Base-by-base conservation (phyloP, 768 basidiomycete genomes). In the Tulasnella sp. region DNA sequence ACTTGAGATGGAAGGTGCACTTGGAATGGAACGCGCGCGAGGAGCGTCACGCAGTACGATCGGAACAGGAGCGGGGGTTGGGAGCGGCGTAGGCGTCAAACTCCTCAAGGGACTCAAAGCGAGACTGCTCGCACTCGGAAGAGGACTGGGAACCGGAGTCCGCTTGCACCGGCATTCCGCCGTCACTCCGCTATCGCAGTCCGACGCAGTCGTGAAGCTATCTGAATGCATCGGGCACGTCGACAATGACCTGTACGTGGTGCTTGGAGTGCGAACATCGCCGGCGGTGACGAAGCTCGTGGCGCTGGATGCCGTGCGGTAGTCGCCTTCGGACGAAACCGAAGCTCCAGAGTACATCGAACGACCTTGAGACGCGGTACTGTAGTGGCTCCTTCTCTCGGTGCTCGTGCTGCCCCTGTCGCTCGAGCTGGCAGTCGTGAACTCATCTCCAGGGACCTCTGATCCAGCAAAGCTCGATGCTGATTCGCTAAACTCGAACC, bases 151-250 rank as follows among this genome's bases (percentile, higher is more conserved):
- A 29, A 17, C 26, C n/a, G 40, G 68, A 3, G 68, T 69, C 62
- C 63, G 29, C 34, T 17, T 34, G 62, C 70, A 64, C n/a, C 35
- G 35, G 59, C 47, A 74, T 59, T 72, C 59, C n/a, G 73, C 71
- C n/a, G 73, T 74, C 35, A 26, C 41, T 40, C 62, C 70, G 34
- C 70, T 71, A 1, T 26, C 19, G 59, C 70, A 39, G 22, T 71
- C 70, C 2, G 70, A 71, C 6, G 70, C 70, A 17, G 70, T 62
- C 6, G 70, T 36, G 40, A 29, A 71, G 26, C 35, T 32, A 19
- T 62, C 70, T n/a, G 70, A 62, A 26, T 71, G 70, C 19, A 71
- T 1, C 14, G 70, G 70, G 42, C 70, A 71, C 5, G 59, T 29
- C 7, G 62, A 39, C 62, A 62, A n/a, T 1, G 70, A 34, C 62